phyloP scores from a whole-genome alignment of 805 yeast species.

The Saccharomyces paradoxus region DNA sequence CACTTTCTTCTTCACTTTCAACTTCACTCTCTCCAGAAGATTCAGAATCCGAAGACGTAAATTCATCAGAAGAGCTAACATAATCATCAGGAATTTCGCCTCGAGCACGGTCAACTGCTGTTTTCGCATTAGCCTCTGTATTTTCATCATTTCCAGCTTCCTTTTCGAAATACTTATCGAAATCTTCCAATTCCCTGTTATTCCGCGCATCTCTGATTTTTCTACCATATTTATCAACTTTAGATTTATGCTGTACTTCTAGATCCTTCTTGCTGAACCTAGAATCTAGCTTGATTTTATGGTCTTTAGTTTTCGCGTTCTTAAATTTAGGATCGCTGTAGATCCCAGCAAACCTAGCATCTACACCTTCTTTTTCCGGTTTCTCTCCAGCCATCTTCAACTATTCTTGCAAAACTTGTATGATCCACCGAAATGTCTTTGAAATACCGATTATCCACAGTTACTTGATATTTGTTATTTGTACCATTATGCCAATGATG shows the following conservation, averaged over 20 bases:
- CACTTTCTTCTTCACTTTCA: conserved; percentile 45
- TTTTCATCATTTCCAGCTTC: conserved; percentile 25
- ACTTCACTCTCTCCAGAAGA: conserved; percentile 35
- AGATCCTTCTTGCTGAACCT: conserved; percentile 64
- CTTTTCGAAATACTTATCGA: conserved; percentile 59
- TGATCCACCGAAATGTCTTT: not conserved
- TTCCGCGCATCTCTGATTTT: conserved; percentile 37
- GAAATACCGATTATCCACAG: not conserved
- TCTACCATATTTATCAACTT: conserved; percentile 84
- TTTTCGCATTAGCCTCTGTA: conserved; percentile 11
- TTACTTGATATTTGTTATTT: no score
- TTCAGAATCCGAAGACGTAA: conserved; percentile 40
- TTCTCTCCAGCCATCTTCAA: conserved; percentile 14
- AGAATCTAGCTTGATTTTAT: conserved; percentile 73
- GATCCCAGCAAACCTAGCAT: conserved; percentile 70
- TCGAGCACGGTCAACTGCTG: conserved; percentile 51
- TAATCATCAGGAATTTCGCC: conserved; percentile 48
- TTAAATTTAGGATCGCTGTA: conserved; percentile 85
- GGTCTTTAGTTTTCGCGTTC: conserved; percentile 57
- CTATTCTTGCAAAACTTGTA: not conserved
- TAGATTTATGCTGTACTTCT: conserved; percentile 51
- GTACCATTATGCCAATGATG: not conserved
- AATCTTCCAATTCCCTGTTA: conserved; percentile 38
- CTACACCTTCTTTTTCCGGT: conserved; percentile 39
- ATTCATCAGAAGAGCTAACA: conserved; percentile 37